Conservation (phyloP, 495 filamentous ascomycete species). For the Lasiosphaeria miniovina region DNA sequence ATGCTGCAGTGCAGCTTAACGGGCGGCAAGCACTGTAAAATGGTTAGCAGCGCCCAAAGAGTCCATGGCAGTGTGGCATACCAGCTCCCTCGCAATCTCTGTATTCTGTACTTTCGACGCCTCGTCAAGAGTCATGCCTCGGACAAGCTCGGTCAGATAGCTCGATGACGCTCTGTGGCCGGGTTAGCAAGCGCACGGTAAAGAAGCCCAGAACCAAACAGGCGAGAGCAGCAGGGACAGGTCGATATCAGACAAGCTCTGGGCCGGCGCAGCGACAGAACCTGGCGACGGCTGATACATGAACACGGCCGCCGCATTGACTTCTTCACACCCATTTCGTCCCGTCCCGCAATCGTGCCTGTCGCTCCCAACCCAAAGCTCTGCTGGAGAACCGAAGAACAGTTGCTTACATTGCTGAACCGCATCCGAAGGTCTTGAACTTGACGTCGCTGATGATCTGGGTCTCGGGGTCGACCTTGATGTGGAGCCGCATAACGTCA, state of each 20-base stretch:
- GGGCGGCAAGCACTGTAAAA: constrained; percentile 68
- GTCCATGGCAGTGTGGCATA: constrained; percentile 5
- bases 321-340: background rate
- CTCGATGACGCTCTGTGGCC: constrained; percentile 49
- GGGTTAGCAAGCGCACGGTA: constrained; percentile 14
- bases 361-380: background rate
- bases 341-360: background rate
- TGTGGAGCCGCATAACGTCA: constrained; percentile 99
- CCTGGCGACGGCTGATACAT: background rate
- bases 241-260: background rate
- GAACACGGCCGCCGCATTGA: background rate
- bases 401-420: constrained; percentile 67
- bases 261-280: background rate
- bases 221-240: too few relatives aligned
- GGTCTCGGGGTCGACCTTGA: constrained; percentile 85
- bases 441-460: constrained; percentile 92
- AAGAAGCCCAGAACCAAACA: background rate
- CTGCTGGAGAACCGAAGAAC: background rate
- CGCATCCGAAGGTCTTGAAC: constrained; percentile 92
- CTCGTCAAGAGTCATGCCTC: constrained; percentile 94
- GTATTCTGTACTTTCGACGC: constrained; percentile 90
- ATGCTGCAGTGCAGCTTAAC: constrained; percentile 99
- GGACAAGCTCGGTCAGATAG: constrained; percentile 88
- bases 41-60: background rate
- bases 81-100: constrained; percentile 92